phyloP scores from a whole-genome alignment of 441 rosid genomes.

The Codiaeum variegatum region DNA sequence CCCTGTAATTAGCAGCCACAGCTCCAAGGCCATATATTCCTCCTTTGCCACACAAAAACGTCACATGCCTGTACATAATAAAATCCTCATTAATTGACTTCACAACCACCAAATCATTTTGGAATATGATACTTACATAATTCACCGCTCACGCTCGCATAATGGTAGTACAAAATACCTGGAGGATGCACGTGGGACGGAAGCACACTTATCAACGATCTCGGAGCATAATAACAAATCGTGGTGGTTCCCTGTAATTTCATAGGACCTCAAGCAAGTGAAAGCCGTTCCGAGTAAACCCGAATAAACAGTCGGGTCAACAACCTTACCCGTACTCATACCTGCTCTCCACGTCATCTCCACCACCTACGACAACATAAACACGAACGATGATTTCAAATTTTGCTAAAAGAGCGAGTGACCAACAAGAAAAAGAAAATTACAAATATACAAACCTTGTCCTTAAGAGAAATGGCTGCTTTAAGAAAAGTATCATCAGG shows the following conservation, averaged over 20 bases:
- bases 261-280: conserved; percentile 69
- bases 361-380: conserved; percentile 39
- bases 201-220: conserved; percentile 57
- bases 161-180: conserved; percentile 38
- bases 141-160: neutral
- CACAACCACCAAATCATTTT: neutral
- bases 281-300: conserved; percentile 79
- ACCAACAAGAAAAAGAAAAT: neutral
- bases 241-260: conserved; percentile 45
- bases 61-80: conserved; percentile 51
- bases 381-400: neutral
- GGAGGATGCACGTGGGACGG: conserved; percentile 37
- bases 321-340: neutral
- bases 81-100: neutral
- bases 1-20: conserved; percentile 43
- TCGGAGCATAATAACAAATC: conserved; percentile 54
- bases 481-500: conserved; percentile 40
- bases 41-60: conserved; percentile 81
- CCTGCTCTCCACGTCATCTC: conserved; percentile 48
- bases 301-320: conserved; percentile 62
- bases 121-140: neutral
- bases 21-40: conserved; percentile 79
- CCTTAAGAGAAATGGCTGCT: conserved; percentile 66
- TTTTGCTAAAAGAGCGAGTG: neutral
- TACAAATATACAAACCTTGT: neutral